Evolutionary conservation across 2,329 filamentous ascomycete genomes (phyloP).

Genomic region (Diplocarpon mali): DNA sequence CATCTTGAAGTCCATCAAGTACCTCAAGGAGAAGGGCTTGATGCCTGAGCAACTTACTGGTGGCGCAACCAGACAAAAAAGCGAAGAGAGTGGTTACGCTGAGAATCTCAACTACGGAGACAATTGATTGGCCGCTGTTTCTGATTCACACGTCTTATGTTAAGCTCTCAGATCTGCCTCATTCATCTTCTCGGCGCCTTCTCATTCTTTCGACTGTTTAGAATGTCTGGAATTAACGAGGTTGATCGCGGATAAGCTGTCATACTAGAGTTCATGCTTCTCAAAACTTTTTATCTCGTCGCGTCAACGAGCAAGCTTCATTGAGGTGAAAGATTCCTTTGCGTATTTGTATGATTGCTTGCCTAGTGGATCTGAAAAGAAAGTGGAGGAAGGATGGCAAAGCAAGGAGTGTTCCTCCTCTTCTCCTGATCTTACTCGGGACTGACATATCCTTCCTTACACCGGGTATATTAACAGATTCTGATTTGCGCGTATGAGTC

Average conservation of each 20-base stretch:
- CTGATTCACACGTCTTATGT: neutral
- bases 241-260: neutral
- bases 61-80: conserved; percentile 18
- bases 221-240: neutral
- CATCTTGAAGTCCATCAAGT: conserved; percentile 54
- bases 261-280: neutral
- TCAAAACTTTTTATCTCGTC: neutral
- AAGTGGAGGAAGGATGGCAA: neutral
- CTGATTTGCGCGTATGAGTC: neutral
- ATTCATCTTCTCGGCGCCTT: neutral
- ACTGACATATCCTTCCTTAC: neutral
- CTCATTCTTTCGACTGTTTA: neutral
- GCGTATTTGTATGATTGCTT: conserved; percentile 1
- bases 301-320: neutral
- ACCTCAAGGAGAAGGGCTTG: conserved; percentile 41
- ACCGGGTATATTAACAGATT: neutral
- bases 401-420: neutral
- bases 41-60: conserved; percentile 25
- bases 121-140: conserved; percentile 9
- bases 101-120: conserved; percentile 23
- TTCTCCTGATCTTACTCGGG: neutral
- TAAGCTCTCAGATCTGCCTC: neutral
- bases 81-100: conserved; percentile 20
- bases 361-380: neutral
- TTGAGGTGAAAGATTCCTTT: neutral